A percentile compares a stretch with the other conserved stretches of the same genome.
Conservation (phyloP, 2,329 filamentous ascomycete species). For the Didymosphaeria variabile region DNA sequence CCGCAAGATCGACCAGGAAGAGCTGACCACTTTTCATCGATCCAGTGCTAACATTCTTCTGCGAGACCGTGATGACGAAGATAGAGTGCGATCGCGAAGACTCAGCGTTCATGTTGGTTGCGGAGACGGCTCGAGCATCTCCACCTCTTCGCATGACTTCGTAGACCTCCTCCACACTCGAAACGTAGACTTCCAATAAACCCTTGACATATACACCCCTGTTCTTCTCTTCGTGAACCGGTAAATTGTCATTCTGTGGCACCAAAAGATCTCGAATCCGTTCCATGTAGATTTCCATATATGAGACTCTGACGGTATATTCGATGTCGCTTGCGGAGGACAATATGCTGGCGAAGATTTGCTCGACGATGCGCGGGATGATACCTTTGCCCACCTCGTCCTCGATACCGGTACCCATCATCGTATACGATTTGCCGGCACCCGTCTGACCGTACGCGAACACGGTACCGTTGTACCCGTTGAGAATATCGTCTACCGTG, state of each 20-base stretch:
- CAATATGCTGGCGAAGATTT: slow-evolving; percentile 96
- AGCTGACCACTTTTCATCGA: slow-evolving; percentile 96
- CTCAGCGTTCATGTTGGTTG: slow-evolving; percentile 99
- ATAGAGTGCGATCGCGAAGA: slow-evolving; percentile 98
- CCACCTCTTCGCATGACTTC: slow-evolving; percentile 96
- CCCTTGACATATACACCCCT: slow-evolving; percentile 97
- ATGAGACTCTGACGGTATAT: slow-evolving; percentile 97
- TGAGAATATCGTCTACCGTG: slow-evolving; percentile 97
- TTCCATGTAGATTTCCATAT: slow-evolving; percentile 99
- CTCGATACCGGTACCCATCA: slow-evolving; percentile 97
- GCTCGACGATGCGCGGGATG: slow-evolving; percentile 95
- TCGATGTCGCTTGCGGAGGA: slow-evolving; percentile 92
- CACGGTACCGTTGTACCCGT: slow-evolving; percentile 98
- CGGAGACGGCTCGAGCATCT: slow-evolving; percentile 86
- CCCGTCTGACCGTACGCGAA: slow-evolving; percentile 99
- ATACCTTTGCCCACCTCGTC: slow-evolving; percentile 89
- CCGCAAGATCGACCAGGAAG: slow-evolving; percentile 96
- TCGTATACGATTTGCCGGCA: slow-evolving; percentile 98
- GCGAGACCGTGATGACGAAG: slow-evolving; percentile 94
- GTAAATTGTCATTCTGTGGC: slow-evolving; percentile 94
- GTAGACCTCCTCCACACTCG: slow-evolving; percentile 93
- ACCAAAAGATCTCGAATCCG: slow-evolving; percentile 91
- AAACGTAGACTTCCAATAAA: slow-evolving; percentile 92
- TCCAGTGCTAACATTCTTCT: slow-evolving; percentile 97
- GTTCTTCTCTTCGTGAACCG: slow-evolving; percentile 98